Base-by-base conservation (phyloP, 768 basidiomycete species). In the Crepidotus variabilis region DNA sequence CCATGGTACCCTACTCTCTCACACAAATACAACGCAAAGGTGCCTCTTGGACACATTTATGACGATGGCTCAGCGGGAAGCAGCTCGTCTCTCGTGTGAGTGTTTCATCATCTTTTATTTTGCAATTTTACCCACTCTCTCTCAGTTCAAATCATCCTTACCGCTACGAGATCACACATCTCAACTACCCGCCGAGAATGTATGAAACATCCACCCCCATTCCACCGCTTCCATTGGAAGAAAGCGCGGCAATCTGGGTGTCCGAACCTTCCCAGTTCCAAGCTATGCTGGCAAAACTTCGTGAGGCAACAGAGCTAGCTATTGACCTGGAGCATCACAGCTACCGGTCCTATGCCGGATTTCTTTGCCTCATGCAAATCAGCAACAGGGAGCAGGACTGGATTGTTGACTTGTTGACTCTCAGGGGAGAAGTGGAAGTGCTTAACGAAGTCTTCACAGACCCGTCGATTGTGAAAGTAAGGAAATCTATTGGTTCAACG, bases 301-400 rank as follows among this genome's bases (percentile, higher is more conserved):
- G 80, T 23, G 66, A 68, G 5, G 80, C 78, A n/a, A 72, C 71
- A 22, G 94, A 96, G 69, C 85, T 98, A 52, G 96, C 97, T 0
- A 80, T 99, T 22, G 97, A 99, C 71, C 75, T 99, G 24, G 96
- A 99, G 72, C 90, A 98, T 67, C 94, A 98, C 76, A 88, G 83
- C 59, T 91, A 89, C 63, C 81, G 94, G 35, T 85, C 88, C 3
- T 98, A 89, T 67, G 69, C 71, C 10, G 96, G 97, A 1, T 93
- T 98, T 64, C 78, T 97, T 22, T 97, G 94, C 65, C 74, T 99
- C 54, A 96, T 98, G 86, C 94, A 96, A 69, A 80, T 95, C 57
- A 90, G 90, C 62, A 93, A 90, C 8, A 74, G 94, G 53, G 79
- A 85, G 6, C 79, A 84, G 57, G 96, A 99, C 67, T 99, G 85